Percentiles rank a stretch among this genome's conserved stretches.
Conservation (phyloP, 257 asterid species). For the Lycium barbarum region DNA sequence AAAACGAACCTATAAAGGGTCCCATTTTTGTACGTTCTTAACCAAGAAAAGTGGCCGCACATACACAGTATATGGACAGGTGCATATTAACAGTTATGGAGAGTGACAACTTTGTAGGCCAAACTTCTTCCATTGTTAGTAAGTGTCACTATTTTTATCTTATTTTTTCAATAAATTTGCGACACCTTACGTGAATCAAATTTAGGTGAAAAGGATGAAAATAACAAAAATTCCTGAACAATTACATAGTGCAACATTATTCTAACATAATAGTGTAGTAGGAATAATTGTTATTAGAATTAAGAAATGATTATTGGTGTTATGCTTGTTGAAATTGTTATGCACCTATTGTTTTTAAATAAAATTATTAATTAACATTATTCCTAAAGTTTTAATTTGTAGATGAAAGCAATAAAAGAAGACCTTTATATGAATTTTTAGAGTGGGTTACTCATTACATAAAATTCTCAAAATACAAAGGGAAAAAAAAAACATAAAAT, state of each 20-base stretch:
- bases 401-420: background rate
- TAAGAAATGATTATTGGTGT: background rate
- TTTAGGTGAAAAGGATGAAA: background rate
- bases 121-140: background rate
- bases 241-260: background rate
- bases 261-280: no score
- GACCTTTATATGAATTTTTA: background rate
- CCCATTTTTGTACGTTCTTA: slow-evolving; percentile 34
- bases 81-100: slow-evolving; percentile 30
- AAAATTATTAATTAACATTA: background rate
- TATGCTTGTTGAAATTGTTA: background rate
- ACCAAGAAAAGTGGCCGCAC: background rate
- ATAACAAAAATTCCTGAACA: background rate
- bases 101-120: background rate
- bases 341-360: background rate
- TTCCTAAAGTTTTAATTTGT: background rate
- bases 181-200: background rate
- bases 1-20: slow-evolving; percentile 21
- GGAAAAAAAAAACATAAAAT: no score
- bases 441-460: no score
- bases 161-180: no score
- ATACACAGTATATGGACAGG: slow-evolving; percentile 31
- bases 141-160: no score
- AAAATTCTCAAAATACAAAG: no score
- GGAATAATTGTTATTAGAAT: no score